Percentiles rank a stretch among this genome's conserved stretches.
Conservation (phyloP, 192 early-diverging fungal species). For the Funneliformis geosporum region DNA sequence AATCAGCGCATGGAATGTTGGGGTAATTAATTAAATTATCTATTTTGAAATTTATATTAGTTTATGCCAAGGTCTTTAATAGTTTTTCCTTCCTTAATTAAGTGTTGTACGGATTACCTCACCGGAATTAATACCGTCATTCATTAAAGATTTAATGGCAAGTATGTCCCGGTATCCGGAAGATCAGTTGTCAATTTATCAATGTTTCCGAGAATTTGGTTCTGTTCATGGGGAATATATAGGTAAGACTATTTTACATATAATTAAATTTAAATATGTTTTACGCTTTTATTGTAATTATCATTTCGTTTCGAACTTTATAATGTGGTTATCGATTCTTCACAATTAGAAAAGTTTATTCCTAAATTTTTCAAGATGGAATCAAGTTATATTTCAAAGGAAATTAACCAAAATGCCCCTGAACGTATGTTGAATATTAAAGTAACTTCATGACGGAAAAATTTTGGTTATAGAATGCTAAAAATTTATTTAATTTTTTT, state of each 20-base stretch:
- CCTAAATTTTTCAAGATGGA: constrained; percentile 28
- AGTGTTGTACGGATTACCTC: constrained; percentile 53
- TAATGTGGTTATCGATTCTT: constrained; percentile 46
- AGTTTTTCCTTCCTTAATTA: not conserved
- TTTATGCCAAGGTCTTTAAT: not conserved
- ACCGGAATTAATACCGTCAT: constrained; percentile 46
- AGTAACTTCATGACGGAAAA: not conserved
- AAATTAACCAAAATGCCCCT: constrained; percentile 19
- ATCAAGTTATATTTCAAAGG: constrained; percentile 4
- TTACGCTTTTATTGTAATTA: not conserved
- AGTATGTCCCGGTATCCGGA: constrained; percentile 68
- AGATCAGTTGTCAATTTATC: constrained; percentile 71
- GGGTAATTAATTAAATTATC: constrained; percentile 47
- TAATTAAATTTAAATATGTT: not conserved
- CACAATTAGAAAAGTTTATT: constrained; percentile 32
- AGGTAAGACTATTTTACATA: constrained; percentile 34
- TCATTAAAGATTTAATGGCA: constrained; percentile 59
- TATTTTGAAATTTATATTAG: not conserved
- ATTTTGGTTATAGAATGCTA: not conserved
- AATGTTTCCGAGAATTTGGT: constrained; percentile 67
- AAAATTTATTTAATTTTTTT: constrained; percentile 5
- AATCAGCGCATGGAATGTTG: constrained; percentile 73
- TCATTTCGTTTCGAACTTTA: constrained; percentile 35
- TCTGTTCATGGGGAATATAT: constrained; percentile 56
- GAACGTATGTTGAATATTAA: constrained; percentile 17